Evolutionary conservation across 768 basidiomycete species (phyloP).

Genomic region (Pilatotrama ljubarskyi): DNA sequence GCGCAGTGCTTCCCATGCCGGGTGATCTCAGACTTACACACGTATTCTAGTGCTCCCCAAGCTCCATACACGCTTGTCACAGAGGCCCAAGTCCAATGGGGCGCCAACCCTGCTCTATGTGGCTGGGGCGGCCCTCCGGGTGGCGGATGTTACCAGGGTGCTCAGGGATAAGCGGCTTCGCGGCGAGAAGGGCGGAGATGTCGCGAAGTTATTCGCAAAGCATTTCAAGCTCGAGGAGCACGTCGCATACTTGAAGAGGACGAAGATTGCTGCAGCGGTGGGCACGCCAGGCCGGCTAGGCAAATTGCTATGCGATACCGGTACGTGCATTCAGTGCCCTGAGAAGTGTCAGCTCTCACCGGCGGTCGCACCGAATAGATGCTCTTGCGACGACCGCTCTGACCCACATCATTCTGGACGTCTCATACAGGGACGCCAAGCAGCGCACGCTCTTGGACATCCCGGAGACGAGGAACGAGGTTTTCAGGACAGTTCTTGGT

Average conservation of each 20-base stretch:
- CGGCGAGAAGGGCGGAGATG: constrained; percentile 85
- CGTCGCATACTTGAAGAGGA: constrained; percentile 75
- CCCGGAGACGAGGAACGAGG: constrained; percentile 79
- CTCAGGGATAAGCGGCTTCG: constrained; percentile 68
- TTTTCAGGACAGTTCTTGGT: constrained; percentile 74
- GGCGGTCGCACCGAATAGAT: constrained; percentile 44
- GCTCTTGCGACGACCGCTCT: constrained; percentile 71
- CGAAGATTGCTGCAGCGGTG: constrained; percentile 85
- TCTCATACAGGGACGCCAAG: constrained; percentile 74
- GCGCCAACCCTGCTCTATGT: constrained; percentile 86
- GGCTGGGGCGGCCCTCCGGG: constrained; percentile 86
- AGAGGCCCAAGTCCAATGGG: constrained; percentile 76
- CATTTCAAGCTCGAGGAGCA: constrained; percentile 93
- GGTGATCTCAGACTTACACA: not conserved
- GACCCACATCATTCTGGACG: constrained; percentile 82
- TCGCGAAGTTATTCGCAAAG: constrained; percentile 94
- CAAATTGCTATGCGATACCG: constrained; percentile 75
- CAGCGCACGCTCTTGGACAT: constrained; percentile 76
- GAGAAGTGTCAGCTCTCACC: not conserved
- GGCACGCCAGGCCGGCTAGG: constrained; percentile 92
- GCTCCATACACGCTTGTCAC: constrained; percentile 67
- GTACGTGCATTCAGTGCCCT: constrained; percentile 36
- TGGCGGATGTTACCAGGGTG: constrained; percentile 81
- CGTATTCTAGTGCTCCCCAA: constrained; percentile 56
- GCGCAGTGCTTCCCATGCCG: not conserved